Evolutionary conservation across 78 protist genomes (phyloP).

Genomic region (Dictyostelium brefeldianum): DNA sequence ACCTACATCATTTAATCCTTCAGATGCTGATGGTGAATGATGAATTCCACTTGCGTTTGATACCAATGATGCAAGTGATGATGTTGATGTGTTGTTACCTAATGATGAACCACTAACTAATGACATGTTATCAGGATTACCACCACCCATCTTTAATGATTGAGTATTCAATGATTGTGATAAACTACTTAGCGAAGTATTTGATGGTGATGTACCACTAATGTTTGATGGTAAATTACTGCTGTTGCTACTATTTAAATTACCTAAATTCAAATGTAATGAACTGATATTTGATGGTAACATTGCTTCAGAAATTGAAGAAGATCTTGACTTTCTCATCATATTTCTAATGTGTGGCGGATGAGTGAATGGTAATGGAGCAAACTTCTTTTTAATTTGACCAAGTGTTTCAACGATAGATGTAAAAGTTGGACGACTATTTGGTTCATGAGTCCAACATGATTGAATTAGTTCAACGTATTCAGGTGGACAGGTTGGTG

Average conservation of each 20-base stretch:
- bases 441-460: slow-evolving; percentile 82
- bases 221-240: neutral
- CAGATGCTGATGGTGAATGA: slow-evolving; percentile 39
- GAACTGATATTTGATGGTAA: neutral
- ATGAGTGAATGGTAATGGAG: slow-evolving; percentile 46
- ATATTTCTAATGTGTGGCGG: slow-evolving; percentile 51
- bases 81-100: slow-evolving; percentile 21
- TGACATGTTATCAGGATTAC: neutral
- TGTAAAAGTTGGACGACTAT: slow-evolving; percentile 73
- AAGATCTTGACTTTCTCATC: slow-evolving; percentile 50
- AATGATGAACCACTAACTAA: neutral
- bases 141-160: neutral
- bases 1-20: neutral
- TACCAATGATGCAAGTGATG: slow-evolving; percentile 37
- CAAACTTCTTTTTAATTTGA: slow-evolving; percentile 56
- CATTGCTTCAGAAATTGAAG: slow-evolving; percentile 66
- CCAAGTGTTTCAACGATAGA: slow-evolving; percentile 39
- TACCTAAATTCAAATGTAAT: neutral
- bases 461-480: slow-evolving; percentile 63
- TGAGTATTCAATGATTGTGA: neutral
- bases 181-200: neutral
- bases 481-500: slow-evolving; percentile 62
- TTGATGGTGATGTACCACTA: slow-evolving; percentile 24
- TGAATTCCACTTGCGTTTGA: slow-evolving; percentile 8
- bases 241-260: neutral